Percentiles rank a stretch among this genome's conserved stretches.
phyloP scores from a whole-genome alignment of 192 early-diverging fungal genomes.

The Backusella liffmaniae region DNA sequence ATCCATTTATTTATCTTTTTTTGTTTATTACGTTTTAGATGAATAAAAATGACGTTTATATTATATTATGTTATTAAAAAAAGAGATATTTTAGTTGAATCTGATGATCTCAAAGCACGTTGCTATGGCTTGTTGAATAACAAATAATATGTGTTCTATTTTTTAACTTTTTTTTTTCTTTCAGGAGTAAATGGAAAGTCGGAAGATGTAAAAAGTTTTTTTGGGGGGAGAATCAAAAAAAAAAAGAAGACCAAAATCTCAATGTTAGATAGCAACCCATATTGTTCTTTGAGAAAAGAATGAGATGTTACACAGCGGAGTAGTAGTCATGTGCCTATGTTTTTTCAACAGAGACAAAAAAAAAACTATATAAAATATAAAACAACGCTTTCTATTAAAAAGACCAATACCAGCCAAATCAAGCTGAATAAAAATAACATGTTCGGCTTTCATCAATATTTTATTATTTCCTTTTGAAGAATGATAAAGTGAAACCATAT shows the following conservation, averaged over 20 bases:
- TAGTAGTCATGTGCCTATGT: neutral
- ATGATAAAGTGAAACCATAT: neutral
- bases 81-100: neutral
- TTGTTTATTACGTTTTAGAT: neutral
- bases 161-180: neutral
- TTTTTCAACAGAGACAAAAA: neutral
- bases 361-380: neutral
- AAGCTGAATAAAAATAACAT: neutral
- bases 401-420: neutral
- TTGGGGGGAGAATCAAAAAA: neutral
- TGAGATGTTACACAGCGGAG: neutral
- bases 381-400: neutral
- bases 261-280: neutral
- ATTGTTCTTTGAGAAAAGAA: neutral
- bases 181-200: neutral
- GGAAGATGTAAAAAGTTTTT: neutral
- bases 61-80: neutral
- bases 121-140: neutral
- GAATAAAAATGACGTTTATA: neutral
- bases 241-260: neutral
- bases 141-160: neutral
- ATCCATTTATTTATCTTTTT: neutral
- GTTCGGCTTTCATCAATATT: neutral
- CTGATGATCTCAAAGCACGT: constrained; percentile 6
- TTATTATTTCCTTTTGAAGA: neutral